These are phyloP conservation scores for Coemansia furcata DNA, from an alignment of 192 early-diverging fungal species.

Conservation along the genomic window DNA sequence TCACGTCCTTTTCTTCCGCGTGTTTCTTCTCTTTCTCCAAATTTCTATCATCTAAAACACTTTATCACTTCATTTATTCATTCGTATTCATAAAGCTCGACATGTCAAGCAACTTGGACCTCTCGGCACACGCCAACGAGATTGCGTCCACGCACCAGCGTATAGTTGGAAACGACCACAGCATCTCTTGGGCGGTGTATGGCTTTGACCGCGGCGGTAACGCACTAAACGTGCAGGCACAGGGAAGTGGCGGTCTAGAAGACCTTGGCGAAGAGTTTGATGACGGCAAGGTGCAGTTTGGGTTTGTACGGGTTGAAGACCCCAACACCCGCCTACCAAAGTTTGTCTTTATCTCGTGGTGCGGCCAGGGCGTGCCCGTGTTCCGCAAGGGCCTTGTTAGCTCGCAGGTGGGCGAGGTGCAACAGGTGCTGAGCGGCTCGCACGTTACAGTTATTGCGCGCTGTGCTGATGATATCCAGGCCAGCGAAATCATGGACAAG, in stretches of 20 bases:
- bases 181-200: constrained; percentile 72
- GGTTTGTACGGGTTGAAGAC: constrained; percentile 79
- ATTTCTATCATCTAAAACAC: constrained; percentile 1
- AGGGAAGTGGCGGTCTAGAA: constrained; percentile 74
- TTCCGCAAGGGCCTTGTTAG: constrained; percentile 85
- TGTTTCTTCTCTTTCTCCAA: not conserved
- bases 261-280: constrained; percentile 90
- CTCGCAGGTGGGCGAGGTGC: constrained; percentile 78
- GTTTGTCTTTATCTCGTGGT: constrained; percentile 92
- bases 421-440: constrained; percentile 60
- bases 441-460: constrained; percentile 89
- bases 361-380: constrained; percentile 92
- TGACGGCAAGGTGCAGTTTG: constrained; percentile 88
- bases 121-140: constrained; percentile 62
- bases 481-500: constrained; percentile 80
- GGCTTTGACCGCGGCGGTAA: constrained; percentile 72
- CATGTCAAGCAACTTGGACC: constrained; percentile 63
- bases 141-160: constrained; percentile 64
- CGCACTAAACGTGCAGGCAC: constrained; percentile 50
- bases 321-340: constrained; percentile 83
- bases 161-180: constrained; percentile 56
- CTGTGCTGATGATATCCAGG: constrained; percentile 77
- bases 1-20: not conserved
- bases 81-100: not conserved
- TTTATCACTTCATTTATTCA: not conserved